These are phyloP conservation scores for Homolaphlyctis polyrhiza DNA, from an alignment of 371 early-diverging fungal species.

Conservation along the genomic window DNA sequence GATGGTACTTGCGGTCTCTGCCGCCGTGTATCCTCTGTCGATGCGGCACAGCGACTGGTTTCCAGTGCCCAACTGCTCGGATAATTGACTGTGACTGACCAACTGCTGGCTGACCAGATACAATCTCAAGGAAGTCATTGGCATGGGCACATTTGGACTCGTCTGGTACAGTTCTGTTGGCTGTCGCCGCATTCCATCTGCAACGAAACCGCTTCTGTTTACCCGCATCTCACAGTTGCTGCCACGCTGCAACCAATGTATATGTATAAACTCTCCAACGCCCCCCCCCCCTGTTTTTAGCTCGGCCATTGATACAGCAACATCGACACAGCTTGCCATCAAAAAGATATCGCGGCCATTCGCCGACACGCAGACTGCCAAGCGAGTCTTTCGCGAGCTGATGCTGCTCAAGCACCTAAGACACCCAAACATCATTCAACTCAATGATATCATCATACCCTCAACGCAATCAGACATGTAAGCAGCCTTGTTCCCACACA, in stretches of 20 bases:
- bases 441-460: conserved; percentile 80
- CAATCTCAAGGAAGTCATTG: conserved; percentile 89
- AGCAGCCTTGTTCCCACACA: background rate
- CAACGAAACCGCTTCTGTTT: background rate
- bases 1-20: background rate
- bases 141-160: conserved; percentile 95
- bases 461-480: conserved; percentile 80
- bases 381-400: conserved; percentile 90
- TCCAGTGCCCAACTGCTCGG: no score
- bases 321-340: conserved; percentile 79
- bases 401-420: conserved; percentile 82
- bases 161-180: conserved; percentile 70
- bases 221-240: background rate
- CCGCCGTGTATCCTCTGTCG: background rate
- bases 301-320: conserved; percentile 81
- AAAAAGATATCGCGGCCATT: conserved; percentile 95
- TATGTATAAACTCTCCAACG: no score
- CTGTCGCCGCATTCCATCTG: background rate
- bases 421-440: conserved; percentile 20
- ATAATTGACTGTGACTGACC: background rate
- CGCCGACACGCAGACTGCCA: conserved; percentile 83
- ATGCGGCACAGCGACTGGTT: no score
- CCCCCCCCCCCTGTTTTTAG: no score
- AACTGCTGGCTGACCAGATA: conserved; percentile 50
- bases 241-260: no score